A percentile compares a stretch with the other conserved stretches of the same genome.
These are phyloP conservation scores for Candida caryicola DNA, from an alignment of 805 yeast species.

Conservation along the genomic window DNA sequence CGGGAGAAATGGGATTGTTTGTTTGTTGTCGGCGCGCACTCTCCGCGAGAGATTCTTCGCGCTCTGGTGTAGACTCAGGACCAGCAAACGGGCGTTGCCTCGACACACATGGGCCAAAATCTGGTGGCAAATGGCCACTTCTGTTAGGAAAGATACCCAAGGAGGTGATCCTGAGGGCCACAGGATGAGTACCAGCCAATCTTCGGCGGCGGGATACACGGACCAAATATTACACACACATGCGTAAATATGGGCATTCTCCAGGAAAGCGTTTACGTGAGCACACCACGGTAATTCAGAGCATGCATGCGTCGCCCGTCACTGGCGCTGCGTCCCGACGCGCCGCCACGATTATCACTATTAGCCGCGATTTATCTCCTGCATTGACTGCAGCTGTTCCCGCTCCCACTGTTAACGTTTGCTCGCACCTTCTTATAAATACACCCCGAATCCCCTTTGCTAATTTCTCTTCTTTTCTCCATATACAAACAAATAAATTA, in stretches of 20 bases:
- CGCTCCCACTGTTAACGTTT: neutral
- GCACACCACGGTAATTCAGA: neutral
- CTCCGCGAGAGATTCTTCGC: neutral
- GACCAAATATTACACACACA: too few species aligned
- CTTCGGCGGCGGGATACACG: too few species aligned
- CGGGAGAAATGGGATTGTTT: too few species aligned
- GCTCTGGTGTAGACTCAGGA: neutral
- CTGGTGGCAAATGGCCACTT: too few species aligned
- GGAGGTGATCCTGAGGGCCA: too few species aligned
- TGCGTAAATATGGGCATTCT: neutral
- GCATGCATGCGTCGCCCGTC: neutral
- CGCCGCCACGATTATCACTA: too few species aligned
- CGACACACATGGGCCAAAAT: too few species aligned
- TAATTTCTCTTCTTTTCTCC: neutral
- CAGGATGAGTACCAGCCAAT: too few species aligned
- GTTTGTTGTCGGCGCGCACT: neutral
- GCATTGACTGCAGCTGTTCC: neutral
- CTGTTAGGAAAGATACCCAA: too few species aligned
- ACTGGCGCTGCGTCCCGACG: too few species aligned
- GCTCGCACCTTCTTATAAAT: neutral
- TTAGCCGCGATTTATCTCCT: neutral
- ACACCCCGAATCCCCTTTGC: neutral
- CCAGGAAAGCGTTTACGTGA: neutral
- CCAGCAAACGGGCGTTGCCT: too few species aligned
- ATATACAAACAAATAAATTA: slow-evolving; percentile 8